Conservation (phyloP, 1,284 basidiomycete genomes). For the Filobasidium uniguttulatum region DNA sequence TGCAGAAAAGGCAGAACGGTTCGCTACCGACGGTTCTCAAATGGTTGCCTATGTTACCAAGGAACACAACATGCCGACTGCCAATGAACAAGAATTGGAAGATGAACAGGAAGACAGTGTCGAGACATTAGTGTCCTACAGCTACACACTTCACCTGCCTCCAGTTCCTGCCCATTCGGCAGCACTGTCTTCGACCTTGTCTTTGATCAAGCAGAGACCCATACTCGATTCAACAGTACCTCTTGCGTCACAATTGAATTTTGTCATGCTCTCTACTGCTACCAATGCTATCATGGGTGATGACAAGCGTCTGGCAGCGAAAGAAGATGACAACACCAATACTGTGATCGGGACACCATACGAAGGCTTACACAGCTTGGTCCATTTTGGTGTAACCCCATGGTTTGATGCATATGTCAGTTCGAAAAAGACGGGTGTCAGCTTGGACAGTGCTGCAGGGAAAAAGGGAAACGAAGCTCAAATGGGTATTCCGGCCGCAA, state of each 20-base stretch:
- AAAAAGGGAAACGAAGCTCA: slow-evolving; percentile 65
- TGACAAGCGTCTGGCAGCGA: slow-evolving; percentile 17
- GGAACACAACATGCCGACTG: background rate
- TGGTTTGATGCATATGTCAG: slow-evolving; percentile 94
- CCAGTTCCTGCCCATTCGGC: slow-evolving; percentile 47
- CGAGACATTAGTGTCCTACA: slow-evolving; percentile 11
- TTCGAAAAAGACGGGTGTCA: slow-evolving; percentile 32
- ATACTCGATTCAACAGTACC: slow-evolving; percentile 65
- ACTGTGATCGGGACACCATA: slow-evolving; percentile 51
- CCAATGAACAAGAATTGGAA: slow-evolving; percentile 18
- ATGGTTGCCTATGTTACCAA: slow-evolving; percentile 35
- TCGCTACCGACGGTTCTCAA: slow-evolving; percentile 29
- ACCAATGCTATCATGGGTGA: slow-evolving; percentile 14
- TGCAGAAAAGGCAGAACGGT: slow-evolving; percentile 31
- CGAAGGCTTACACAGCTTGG: slow-evolving; percentile 89
- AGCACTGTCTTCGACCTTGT: slow-evolving; percentile 70
- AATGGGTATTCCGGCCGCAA: slow-evolving; percentile 94
- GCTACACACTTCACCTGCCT: slow-evolving; percentile 32
- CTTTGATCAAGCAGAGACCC: slow-evolving; percentile 82
- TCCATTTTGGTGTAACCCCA: slow-evolving; percentile 89
- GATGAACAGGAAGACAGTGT: slow-evolving; percentile 27
- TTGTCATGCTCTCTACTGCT: slow-evolving; percentile 59
- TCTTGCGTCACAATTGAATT: slow-evolving; percentile 73
- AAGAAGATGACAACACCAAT: slow-evolving; percentile 14
- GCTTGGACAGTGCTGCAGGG: slow-evolving; percentile 45